Evolutionary conservation across 2,329 filamentous ascomycete species (phyloP).

Genomic region (Claviceps maximensis): DNA sequence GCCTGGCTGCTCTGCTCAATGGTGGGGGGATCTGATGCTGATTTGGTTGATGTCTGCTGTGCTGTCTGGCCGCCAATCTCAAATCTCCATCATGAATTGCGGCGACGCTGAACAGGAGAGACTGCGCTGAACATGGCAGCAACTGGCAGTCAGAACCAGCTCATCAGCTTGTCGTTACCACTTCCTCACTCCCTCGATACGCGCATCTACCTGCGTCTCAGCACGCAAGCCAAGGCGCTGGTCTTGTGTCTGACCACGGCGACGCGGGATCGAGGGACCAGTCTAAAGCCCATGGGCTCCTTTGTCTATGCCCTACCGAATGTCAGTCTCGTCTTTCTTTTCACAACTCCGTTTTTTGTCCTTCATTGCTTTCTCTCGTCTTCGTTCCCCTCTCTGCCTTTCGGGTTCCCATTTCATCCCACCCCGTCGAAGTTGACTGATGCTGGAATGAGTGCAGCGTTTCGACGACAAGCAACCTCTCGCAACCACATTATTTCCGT

Average conservation of each 20-base stretch:
- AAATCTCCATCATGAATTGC: too few species aligned
- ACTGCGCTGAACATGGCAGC: neutral
- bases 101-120: neutral
- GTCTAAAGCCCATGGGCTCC: constrained; percentile 56
- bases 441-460: constrained; percentile 21
- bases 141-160: neutral
- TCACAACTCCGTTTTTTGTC: constrained; percentile 7
- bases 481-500: constrained; percentile 65
- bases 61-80: neutral
- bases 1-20: neutral
- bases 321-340: constrained; percentile 36
- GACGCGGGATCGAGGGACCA: constrained; percentile 35
- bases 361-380: neutral
- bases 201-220: constrained; percentile 46
- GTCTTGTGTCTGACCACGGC: constrained; percentile 50
- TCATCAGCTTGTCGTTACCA: constrained; percentile 36
- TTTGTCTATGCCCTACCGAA: constrained; percentile 91
- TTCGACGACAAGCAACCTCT: constrained; percentile 49
- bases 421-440: neutral
- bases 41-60: too few species aligned
- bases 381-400: neutral
- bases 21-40: neutral
- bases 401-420: neutral
- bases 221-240: constrained; percentile 42
- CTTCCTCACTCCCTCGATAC: constrained; percentile 48